Evolutionary conservation across 2,329 filamentous ascomycete genomes (phyloP).

Genomic region (Pseudogymnoascus sp.): DNA sequence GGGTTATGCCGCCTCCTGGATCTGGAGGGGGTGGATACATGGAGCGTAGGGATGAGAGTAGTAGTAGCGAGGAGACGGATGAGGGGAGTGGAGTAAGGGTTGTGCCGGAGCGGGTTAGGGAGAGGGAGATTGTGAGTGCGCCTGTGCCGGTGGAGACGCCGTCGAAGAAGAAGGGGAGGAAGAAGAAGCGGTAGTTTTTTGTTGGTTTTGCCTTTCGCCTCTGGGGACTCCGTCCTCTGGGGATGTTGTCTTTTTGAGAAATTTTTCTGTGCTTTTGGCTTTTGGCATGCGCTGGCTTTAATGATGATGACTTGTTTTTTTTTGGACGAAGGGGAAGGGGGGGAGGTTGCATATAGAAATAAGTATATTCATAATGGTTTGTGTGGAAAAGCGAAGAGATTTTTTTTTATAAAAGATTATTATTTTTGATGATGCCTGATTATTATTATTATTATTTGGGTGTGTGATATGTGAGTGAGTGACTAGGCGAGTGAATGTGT

Average conservation of each 20-base stretch:
- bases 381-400: not conserved
- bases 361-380: not conserved
- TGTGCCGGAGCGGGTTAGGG: not conserved
- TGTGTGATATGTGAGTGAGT: not conserved
- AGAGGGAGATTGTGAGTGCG: not conserved
- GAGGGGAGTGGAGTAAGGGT: not conserved
- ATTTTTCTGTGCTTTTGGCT: too few relatives aligned
- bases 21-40: not conserved
- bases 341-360: not conserved
- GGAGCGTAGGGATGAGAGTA: not conserved
- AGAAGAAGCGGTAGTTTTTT: not conserved
- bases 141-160: not conserved
- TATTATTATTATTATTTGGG: not conserved
- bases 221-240: too few relatives aligned
- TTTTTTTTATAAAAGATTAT: not conserved
- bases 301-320: too few relatives aligned
- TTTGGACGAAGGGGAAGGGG: not conserved
- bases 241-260: too few relatives aligned
- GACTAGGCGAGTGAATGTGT: too few relatives aligned
- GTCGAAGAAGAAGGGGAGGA: not conserved
- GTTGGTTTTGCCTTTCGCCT: not conserved
- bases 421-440: not conserved
- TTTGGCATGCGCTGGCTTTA: too few relatives aligned
- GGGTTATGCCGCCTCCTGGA: not conserved
- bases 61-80: not conserved